Evolutionary conservation across 495 filamentous ascomycete species (phyloP), one percentile per base, ranked within the genome.

Genomic region (Haplographium delicatum): DNA sequence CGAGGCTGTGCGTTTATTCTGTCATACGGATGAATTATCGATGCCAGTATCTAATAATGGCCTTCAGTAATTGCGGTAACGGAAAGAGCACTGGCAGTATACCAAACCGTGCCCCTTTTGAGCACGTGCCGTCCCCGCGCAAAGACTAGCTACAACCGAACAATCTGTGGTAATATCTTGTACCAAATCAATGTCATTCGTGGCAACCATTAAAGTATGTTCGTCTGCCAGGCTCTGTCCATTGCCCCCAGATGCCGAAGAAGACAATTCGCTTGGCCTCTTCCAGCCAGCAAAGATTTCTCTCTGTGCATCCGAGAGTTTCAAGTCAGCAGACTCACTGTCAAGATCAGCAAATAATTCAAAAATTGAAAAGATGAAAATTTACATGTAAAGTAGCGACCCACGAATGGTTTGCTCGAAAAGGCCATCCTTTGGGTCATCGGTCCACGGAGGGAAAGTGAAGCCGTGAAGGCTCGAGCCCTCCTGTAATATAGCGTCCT

Each of bases 81-180:
- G 5, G 4, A 4, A 37, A 37, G 34, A 37, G n/a, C n/a, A n/a
- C n/a, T 10, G 16, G 35, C 16, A 31, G 25, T 15, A 44, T 72
- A 85, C 84, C 68, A 78, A 72, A 31, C 69, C 65, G 58, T 82
- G 66, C 4, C 83, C 83, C 20, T 74, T 77, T 56, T 80, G 79
- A 23, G 72, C 68, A 57, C 84, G 75, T n/a, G 83, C 75, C 33
- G 83, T 82, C 7, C 75, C 82, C 41, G 91, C 89, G 61, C 90
- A 96, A 9, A 99, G 77, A 67, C 91, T 95, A 4, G 94, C 93
- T 33, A 99, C 90, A 5, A 99, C 90, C 4, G 93, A 97, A 59
- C 93, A 99, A 59, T 99, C 93, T 2, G 90, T 90, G 16, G 91
- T 84, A 33, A 94, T 75, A 63, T 97, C 93, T 68, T 99, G 93